Evolutionary conservation across 1,139 yeast species (phyloP), one percentile per base, ranked within the genome.

Genomic region (Nakaseomyces sp.): DNA sequence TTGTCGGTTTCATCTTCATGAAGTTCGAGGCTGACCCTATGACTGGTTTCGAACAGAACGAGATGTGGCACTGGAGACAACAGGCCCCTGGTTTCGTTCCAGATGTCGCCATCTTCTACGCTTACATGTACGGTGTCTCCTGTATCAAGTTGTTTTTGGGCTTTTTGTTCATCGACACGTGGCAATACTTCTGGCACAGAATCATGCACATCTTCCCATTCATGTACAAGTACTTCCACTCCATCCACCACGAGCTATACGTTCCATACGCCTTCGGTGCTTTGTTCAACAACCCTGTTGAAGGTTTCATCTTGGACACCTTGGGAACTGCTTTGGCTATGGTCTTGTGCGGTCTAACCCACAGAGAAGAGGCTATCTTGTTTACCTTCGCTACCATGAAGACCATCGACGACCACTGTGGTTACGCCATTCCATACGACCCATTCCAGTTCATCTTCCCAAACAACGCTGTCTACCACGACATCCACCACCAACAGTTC

Each of bases 231-330:
- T 71, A 79, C 47, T 84, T 87, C 70, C 98, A 91, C 65, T 86
- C 97, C 3, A 81, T 95, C 54, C 98, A 91, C 65, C 98, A 91
- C 65, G 71, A 93, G 43, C 72, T 91, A 43, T 89, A 91, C 58
- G 96, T 91, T 25, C 98, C 98, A 9, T 91, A 87, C 65, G 96
- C 98, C 1, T 89, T 76, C 64, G 98, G 98, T 41, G 98, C 98
- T 3, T 72, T 91, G 39, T 91, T 87, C 70, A 91, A 91, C 66
- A 89, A 89, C 55, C 91, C 96, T 16, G 74, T 86, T 12, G 98
- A 91, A 68, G 98, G 98, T 4, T 86, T 91, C 55, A 64, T 89
- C 47, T 72, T 91, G 58, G 98, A 91, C 66, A 87, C 98, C 15
- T 63, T 81, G 40, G 98, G 98, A 7, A 84, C 97, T 1, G 97